Evolutionary conservation across 805 yeast genomes (phyloP), one percentile per base, ranked within the genome.

Genomic region (Ogataea paraovalis): DNA sequence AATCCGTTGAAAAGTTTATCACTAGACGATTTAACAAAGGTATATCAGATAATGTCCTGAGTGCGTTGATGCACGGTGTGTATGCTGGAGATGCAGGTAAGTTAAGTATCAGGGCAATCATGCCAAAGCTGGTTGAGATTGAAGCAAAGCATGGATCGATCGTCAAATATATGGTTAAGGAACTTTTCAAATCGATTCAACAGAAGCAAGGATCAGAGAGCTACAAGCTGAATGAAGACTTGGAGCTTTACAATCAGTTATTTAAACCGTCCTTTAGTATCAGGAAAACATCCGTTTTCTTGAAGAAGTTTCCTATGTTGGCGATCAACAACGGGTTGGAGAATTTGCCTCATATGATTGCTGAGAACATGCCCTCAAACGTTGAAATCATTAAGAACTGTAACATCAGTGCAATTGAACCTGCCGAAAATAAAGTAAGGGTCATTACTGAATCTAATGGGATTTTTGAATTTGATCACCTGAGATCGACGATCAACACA

Each of bases 51-150:
- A 82, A 87, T 43, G 66, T 92, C 13, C 67, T 86, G 19, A 86
- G 96, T 65, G 98, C 96, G 0, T 68, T 90, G 3, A 72, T 85
- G 62, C 89, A 90, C 59, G 99, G 99, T 0, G 82, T 94, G 1
- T 92, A 90, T 64, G 97, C 96, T 1, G 94, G 88, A n/a, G 96
- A 91, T 64, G 73, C 81, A 2, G 58, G 73, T 5, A 70, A 77
- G 47, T 65, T 92, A 42, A 86, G 96, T 69, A 80, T 85, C 0
- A 67, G 76, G 19, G 72, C 85, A 3, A 72, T 87, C 0, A 61
- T 87, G 51, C 81, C 83, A 3, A 57, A 65, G 9, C 57, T 88
- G 54, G 79, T 74, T 41, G 69, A 76, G 12, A 64, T 82, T 41
- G 97, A 90, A 60, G 59, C 67, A 25, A 65, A 76, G 6, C 68